Base-by-base conservation (phyloP, 1,284 basidiomycete species). In the Naganishia sp. region DNA sequence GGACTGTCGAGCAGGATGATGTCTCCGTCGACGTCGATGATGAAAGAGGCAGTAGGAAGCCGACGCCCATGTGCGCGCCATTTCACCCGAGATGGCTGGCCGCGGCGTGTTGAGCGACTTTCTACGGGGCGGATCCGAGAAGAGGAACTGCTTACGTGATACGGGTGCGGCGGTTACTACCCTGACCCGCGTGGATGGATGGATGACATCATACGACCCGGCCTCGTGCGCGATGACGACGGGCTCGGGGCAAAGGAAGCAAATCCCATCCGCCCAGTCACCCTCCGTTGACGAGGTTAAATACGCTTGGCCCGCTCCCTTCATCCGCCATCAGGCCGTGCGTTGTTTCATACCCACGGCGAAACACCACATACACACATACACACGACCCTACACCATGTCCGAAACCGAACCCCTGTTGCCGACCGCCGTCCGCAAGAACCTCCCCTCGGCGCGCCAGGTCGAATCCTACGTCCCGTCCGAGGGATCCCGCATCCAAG, bases 331-430 rank as follows among this genome's bases (percentile, higher is more conserved):
- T 13, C 36, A 10, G 9, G 36, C 36, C 36, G 36, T 5, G 28
- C 28, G 5, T 28, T 5, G 5, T 28, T 28, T 18, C 18, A 21
- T 2, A 46, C 7, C 16, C 23, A 16, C 53, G 11, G 10, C 11
- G 28, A 11, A 25, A 15, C 11, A 7, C 48, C 48, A 49, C n/a
- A 49, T 10, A 6, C 50, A 52, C 50, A 53, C 23, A 2, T 7
- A 50, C 10, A 7, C 42, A 23, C n/a, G 36, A 39, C 25, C 63
- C 43, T 44, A n/a, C 49, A 70, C 48, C 44, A 74, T 71, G 72
- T 75, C 76, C 36, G 76, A 78, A 71, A 72, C 73, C 64, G 70
- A 69, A 16, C 76, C 76, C 42, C 72, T 78, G 36, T 72, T 78
- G 23, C 75, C 75, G 49, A 72, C 72, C 25, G 69, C 72, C 21